Conservation (phyloP, 2,329 filamentous ascomycete species). For the Plectosphaerella sp. region DNA sequence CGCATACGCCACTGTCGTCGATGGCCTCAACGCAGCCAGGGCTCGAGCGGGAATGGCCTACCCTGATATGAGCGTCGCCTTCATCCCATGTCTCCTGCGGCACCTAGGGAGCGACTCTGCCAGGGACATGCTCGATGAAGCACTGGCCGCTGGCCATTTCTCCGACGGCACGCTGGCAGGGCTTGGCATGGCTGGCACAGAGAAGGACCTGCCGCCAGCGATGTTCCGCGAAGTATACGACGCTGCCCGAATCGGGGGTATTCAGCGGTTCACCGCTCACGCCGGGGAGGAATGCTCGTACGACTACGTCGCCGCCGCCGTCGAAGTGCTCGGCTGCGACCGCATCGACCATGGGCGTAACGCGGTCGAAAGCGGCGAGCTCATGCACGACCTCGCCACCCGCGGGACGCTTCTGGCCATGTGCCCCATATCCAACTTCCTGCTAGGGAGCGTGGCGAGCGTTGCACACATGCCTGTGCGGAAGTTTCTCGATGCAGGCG, state of each 20-base stretch:
- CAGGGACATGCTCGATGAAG: no score
- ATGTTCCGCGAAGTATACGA: constrained; percentile 54
- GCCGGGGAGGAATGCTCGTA: constrained; percentile 73
- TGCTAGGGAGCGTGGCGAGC: constrained; percentile 4
- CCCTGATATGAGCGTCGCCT: constrained; percentile 4
- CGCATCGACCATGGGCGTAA: constrained; percentile 74
- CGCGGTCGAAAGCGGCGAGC: constrained; percentile 52
- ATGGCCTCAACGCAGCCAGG: constrained; percentile 58
- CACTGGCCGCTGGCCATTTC: no score
- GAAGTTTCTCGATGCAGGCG: constrained; percentile 56
- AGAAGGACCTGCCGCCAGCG: constrained; percentile 49
- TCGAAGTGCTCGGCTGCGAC: constrained; percentile 59
- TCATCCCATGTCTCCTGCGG: no score
- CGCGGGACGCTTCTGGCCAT: constrained; percentile 43
- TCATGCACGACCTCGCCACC: constrained; percentile 54
- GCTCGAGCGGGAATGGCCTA: constrained; percentile 38
- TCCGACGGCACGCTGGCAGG: constrained; percentile 45
- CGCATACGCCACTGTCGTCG: constrained; percentile 56
- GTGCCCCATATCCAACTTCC: constrained; percentile 25
- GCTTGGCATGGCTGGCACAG: constrained; percentile 63
- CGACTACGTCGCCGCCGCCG: constrained; percentile 58
- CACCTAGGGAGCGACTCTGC: no score
- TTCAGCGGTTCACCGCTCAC: constrained; percentile 64
- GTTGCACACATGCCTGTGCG: constrained; percentile 47
- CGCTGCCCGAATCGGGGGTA: constrained; percentile 39